A percentile compares a stretch with the other conserved stretches of the same genome.
These are phyloP conservation scores for Iberis pinnata DNA, from an alignment of 345 rosid species.

Conservation along the genomic window DNA sequence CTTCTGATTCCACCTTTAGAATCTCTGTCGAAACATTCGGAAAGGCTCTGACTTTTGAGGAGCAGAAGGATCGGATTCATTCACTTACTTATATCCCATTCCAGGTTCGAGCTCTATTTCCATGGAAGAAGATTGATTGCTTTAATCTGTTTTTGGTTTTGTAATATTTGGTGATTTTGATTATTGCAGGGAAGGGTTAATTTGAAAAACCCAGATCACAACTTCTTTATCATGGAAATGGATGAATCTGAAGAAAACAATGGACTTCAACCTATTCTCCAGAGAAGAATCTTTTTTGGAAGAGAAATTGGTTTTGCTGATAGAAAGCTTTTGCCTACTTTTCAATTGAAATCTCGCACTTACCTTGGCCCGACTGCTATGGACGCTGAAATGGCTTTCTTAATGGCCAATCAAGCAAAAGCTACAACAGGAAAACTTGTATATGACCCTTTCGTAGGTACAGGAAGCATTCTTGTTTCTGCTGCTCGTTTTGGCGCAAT, in stretches of 20 bases:
- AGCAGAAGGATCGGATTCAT: constrained; percentile 65
- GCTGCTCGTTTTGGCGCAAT: constrained; percentile 92
- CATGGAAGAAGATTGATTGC: constrained; percentile 1
- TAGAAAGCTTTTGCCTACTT: constrained; percentile 77
- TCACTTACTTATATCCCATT: constrained; percentile 68
- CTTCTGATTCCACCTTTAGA: constrained; percentile 51
- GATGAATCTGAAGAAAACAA: constrained; percentile 65
- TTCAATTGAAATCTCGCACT: constrained; percentile 72
- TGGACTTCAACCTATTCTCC: constrained; percentile 77
- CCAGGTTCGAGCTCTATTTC: constrained; percentile 38
- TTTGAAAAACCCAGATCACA: constrained; percentile 66
- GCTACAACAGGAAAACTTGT: constrained; percentile 72
- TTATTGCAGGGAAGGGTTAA: constrained; percentile 66
- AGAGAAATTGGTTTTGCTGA: constrained; percentile 89
- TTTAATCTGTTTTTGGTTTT: background rate
- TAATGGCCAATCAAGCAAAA: constrained; percentile 94
- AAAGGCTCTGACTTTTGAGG: constrained; percentile 59
- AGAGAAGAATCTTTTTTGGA: constrained; percentile 76
- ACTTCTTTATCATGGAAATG: constrained; percentile 81
- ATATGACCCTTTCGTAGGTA: constrained; percentile 94
- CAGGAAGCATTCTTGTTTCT: constrained; percentile 91
- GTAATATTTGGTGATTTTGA: constrained; percentile 9
- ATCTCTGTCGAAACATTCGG: constrained; percentile 81
- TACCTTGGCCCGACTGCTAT: constrained; percentile 96
- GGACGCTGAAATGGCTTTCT: constrained; percentile 99